Conservation (phyloP, 805 yeast species). For the Lipomyces mesembrius region DNA sequence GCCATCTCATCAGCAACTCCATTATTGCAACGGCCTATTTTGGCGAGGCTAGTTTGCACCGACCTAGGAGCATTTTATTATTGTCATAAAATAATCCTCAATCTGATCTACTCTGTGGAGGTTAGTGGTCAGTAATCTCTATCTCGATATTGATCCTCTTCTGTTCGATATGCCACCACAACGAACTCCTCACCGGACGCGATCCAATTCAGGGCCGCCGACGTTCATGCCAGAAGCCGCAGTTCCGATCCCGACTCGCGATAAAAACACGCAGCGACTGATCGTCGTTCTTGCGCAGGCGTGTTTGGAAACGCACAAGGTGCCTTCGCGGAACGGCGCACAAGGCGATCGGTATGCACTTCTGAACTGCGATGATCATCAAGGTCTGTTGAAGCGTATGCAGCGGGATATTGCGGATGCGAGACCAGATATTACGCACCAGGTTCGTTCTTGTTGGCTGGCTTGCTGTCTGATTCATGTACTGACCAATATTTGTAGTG, state of each 20-base stretch:
- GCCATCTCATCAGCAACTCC: background rate
- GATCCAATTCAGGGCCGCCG: constrained; percentile 45
- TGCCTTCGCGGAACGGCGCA: constrained; percentile 70
- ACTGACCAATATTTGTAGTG: constrained; percentile 50
- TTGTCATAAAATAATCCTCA: background rate
- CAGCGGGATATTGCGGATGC: constrained; percentile 98
- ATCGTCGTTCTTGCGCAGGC: constrained; percentile 96
- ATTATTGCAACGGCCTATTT: background rate
- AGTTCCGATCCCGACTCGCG: constrained; percentile 74
- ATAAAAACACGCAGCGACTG: constrained; percentile 81
- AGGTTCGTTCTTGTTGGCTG: constrained; percentile 44
- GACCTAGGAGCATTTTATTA: background rate
- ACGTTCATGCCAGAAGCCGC: constrained; percentile 93
- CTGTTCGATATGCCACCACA: constrained; percentile 48
- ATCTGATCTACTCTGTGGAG: background rate
- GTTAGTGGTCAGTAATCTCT: background rate
- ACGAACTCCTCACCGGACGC: constrained; percentile 45
- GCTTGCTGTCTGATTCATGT: background rate
- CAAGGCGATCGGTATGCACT: constrained; percentile 87
- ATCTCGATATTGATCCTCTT: background rate
- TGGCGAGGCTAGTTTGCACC: background rate
- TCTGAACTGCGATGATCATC: constrained; percentile 97
- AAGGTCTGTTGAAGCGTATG: constrained; percentile 91
- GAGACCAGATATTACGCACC: constrained; percentile 99
- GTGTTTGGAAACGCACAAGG: constrained; percentile 90